phyloP scores from a whole-genome alignment of 805 yeast genomes.

The Yarrowia osloensis region DNA sequence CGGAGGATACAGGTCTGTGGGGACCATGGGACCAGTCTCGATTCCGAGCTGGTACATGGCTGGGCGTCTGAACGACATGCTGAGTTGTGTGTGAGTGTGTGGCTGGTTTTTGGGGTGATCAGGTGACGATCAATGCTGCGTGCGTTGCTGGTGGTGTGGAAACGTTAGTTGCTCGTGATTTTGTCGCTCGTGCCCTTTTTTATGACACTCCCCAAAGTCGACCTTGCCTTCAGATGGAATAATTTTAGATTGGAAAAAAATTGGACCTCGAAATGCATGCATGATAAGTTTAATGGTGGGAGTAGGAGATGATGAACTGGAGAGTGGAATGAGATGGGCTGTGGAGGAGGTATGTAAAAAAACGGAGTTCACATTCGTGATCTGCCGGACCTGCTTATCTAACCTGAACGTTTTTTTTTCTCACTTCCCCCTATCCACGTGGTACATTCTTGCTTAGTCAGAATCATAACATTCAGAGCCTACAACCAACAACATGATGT shows the following conservation, averaged over 20 bases:
- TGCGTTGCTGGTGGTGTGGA: background rate
- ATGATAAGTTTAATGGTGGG: slow-evolving; percentile 10
- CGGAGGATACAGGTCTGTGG: slow-evolving; percentile 37
- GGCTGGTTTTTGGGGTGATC: background rate
- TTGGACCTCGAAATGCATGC: background rate
- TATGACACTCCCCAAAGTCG: background rate
- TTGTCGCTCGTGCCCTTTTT: background rate
- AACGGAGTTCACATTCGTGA: background rate
- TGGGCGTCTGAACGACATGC: slow-evolving; percentile 36
- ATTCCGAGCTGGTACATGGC: slow-evolving; percentile 37
- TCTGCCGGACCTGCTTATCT: background rate
- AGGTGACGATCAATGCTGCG: background rate
- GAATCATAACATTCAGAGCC: background rate
- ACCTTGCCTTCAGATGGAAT: background rate
- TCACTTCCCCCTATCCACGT: background rate
- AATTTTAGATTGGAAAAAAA: slow-evolving; percentile 20
- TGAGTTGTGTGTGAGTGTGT: background rate
- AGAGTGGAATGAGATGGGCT: too few species aligned
- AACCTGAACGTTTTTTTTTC: background rate
- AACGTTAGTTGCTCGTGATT: background rate
- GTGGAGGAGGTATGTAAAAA: too few species aligned
- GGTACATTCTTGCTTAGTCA: background rate
- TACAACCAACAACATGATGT: background rate
- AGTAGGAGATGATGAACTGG: background rate
- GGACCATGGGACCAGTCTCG: slow-evolving; percentile 32